A percentile compares a stretch with the other conserved stretches of the same genome.
Conservation (phyloP, 768 basidiomycete genomes). For the Tricholoma bakamatsutake region DNA sequence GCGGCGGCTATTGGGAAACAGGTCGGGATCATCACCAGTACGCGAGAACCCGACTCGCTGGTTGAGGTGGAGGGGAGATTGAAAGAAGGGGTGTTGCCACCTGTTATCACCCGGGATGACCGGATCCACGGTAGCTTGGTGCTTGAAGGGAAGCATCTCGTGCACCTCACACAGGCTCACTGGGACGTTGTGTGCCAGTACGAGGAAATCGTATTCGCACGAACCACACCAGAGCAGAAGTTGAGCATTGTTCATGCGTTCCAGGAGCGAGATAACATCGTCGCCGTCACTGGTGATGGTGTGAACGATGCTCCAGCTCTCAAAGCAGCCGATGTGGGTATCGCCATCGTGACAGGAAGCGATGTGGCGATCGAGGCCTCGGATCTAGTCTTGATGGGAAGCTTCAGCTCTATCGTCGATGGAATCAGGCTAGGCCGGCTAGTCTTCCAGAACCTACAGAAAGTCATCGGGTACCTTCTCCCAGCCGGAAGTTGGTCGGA, state of each 20-base stretch:
- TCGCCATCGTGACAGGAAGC: constrained; percentile 43
- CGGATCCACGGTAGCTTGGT: constrained; percentile 31
- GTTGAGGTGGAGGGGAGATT: constrained; percentile 5
- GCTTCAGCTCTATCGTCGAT: constrained; percentile 51
- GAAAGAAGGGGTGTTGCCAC: constrained; percentile 6
- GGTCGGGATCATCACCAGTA: constrained; percentile 36
- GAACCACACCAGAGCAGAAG: constrained; percentile 54
- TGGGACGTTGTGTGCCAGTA: constrained; percentile 37
- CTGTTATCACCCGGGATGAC: constrained; percentile 20
- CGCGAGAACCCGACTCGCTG: constrained; percentile 17
- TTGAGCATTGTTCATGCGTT: constrained; percentile 50
- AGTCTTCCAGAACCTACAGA: constrained; percentile 51
- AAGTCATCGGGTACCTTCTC: constrained; percentile 38
- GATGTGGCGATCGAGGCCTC: constrained; percentile 46
- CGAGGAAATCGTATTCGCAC: constrained; percentile 43
- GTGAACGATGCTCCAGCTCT: constrained; percentile 48
- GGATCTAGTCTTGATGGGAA: constrained; percentile 45
- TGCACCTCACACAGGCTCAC: constrained; percentile 27
- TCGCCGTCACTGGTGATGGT: constrained; percentile 54
- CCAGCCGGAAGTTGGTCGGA: constrained; percentile 53
- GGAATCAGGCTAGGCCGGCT: constrained; percentile 54
- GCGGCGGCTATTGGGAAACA: constrained; percentile 44
- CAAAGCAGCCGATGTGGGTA: constrained; percentile 50
- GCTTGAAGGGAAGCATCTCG: constrained; percentile 39
- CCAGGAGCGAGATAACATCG: constrained; percentile 41